Percentiles rank a stretch among this genome's conserved stretches.
phyloP scores from a whole-genome alignment of 148 eudicot species.

The Camellia granthamiana region DNA sequence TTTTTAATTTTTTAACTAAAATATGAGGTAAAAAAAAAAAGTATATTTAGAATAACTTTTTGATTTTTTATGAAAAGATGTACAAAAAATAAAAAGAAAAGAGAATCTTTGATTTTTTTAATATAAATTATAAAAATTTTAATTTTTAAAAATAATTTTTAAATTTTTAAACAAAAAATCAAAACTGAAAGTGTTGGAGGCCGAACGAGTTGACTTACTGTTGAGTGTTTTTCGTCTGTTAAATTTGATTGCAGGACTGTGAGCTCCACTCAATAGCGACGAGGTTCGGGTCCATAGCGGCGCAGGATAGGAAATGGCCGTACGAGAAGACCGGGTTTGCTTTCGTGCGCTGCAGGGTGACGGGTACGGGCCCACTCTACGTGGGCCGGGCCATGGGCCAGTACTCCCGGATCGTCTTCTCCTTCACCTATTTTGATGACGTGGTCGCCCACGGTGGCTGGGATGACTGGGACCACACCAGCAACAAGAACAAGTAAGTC shows the following conservation, averaged over 20 bases:
- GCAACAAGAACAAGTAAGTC: constrained; percentile 66
- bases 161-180: too few relatives aligned
- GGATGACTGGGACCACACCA: constrained; percentile 82
- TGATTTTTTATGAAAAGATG: too few relatives aligned
- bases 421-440: constrained; percentile 81
- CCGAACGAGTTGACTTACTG: too few relatives aligned
- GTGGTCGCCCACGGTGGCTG: constrained; percentile 90
- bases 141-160: too few relatives aligned
- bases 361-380: constrained; percentile 81
- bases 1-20: too few relatives aligned
- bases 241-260: constrained; percentile 48
- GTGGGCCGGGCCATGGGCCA: constrained; percentile 99
- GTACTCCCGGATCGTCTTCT: constrained; percentile 80
- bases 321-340: constrained; percentile 88
- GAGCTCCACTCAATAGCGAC: constrained; percentile 86
- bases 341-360: constrained; percentile 73
- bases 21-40: too few relatives aligned
- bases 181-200: too few relatives aligned
- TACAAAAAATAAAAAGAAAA: too few relatives aligned
- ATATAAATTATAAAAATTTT: too few relatives aligned
- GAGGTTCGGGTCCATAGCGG: constrained; percentile 91
- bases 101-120: too few relatives aligned
- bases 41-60: too few relatives aligned
- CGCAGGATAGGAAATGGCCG: constrained; percentile 58
- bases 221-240: too few relatives aligned